Base-by-base conservation (phyloP, 176 grass and related monocot genomes). In the Rhynchospora breviuscula region DNA sequence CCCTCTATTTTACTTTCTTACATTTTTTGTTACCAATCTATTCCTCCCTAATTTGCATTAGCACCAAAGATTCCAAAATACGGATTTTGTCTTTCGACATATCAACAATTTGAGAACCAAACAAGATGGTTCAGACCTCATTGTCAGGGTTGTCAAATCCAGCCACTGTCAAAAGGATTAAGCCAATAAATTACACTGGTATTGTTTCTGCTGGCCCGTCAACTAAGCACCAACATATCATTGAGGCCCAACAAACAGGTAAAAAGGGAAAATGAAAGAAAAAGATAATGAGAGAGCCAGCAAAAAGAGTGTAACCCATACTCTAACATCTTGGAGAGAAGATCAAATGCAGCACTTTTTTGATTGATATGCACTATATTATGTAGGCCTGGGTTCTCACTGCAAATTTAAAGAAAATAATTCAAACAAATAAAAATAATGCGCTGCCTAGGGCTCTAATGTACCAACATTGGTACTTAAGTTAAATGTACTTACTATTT, bases 301-400 rank as follows among this genome's bases (percentile, higher is more conserved):
- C 18, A n/a, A 74, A 74, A 64, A 67, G 63, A 51, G 46, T 14
- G 70, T 74, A 52, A 22, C 18, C 10, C 85, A 81, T 93, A 99
- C 96, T 99, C 96, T 3, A 99, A 90, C 96, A 99, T 99, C 89
- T 86, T 99, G 56, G 93, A 95, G 60, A 99, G 96, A 63, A 99
- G 96, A 90, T 99, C 96, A 67, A 85, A 95, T 80, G 93, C 89
- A 84, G 89, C 89, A 87, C 85, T 90, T 77, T 99, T 99, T 35
- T 79, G 93, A 8, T 73, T 78, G 83, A 95, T 83, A 83, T 91
- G 91, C 51, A 99, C 96, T 89, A 93, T 87, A 87, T 85, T 95
- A 83, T 99, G 91, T 22, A 99, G 91, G 71, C 93, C 91, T 86
- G 93, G 68, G 76, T 91, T 99, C 17, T 99, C 96, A 88, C 96